Percentiles rank a stretch among this genome's conserved stretches.
Conservation (phyloP, 1,284 basidiomycete species). For the Omphalotus olearius region DNA sequence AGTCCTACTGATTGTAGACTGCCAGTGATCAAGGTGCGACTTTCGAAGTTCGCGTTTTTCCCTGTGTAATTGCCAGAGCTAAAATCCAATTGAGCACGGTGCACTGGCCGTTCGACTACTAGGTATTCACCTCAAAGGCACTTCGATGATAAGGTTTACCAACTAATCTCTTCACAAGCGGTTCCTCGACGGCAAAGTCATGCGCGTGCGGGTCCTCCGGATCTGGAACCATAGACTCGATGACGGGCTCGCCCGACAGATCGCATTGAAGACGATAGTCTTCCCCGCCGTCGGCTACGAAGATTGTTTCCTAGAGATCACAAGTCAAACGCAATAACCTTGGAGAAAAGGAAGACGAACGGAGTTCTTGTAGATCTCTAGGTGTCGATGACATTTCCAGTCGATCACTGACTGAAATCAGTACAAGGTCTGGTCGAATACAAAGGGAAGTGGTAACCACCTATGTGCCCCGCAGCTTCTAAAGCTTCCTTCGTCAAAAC, state of each 20-base stretch:
- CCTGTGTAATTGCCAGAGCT: conserved; percentile 52
- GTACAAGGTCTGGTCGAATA: conserved; percentile 14
- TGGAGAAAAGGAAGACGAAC: conserved; percentile 25
- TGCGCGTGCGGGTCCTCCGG: conserved; percentile 24
- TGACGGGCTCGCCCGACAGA: conserved; percentile 38
- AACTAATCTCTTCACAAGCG: conserved; percentile 31
- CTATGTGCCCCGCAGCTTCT: conserved; percentile 51
- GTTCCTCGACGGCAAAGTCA: conserved; percentile 25
- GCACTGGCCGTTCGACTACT: background rate
- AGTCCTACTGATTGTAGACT: conserved; percentile 43
- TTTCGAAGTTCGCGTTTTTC: conserved; percentile 37
- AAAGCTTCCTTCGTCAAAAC: conserved; percentile 51
- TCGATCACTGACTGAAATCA: conserved; percentile 29
- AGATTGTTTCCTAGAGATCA: conserved; percentile 35
- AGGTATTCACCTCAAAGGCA: conserved; percentile 30
- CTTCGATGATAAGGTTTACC: conserved; percentile 28
- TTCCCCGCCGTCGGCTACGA: conserved; percentile 38
- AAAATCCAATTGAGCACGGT: conserved; percentile 23
- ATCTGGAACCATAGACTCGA: conserved; percentile 34
- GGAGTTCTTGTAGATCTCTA: conserved; percentile 45
- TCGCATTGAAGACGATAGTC: conserved; percentile 35
- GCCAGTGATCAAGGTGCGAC: conserved; percentile 49
- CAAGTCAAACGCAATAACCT: background rate
- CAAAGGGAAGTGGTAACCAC: conserved; percentile 17
- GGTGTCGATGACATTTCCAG: conserved; percentile 46